Base-by-base conservation (phyloP, 2,329 filamentous ascomycete species). In the Colletotrichum sp. region DNA sequence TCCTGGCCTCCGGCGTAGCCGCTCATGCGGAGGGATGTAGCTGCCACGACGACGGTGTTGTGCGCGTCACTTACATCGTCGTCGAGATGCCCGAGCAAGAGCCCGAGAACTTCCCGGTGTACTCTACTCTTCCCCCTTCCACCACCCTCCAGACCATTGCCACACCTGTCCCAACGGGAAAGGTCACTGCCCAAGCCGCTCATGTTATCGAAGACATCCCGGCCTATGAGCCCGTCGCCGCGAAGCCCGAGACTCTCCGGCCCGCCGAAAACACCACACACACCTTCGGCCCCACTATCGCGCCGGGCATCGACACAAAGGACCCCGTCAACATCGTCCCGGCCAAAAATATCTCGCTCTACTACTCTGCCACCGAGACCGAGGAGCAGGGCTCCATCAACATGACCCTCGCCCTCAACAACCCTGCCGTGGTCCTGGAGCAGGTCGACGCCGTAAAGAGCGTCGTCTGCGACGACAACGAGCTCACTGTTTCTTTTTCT, bases 221-320 rank as follows among this genome's bases (percentile, higher is more conserved):
- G 44, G 15, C 64, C 24, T 76, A 36, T 21, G 71, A 77, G 62
- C 55, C 62, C 8, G 3, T 76, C 30, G 68, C 57, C 59, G 39
- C 24, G 60, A 73, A 73, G 70, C 75, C 75, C 32, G 63, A 72
- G 55, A 32, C 57, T 32, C 82, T 84, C 21, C 80, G 83, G 4
- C 74, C 75, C 3, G 74, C 76, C 21, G 80, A 83, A 34, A 84
- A 85, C 63, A 70, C 64, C 7, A 78, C 75, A 13, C 72, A 78
- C 57, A 78, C 76, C 12, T 79, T 79, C 32, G 76, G 76, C 5
- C 77, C 78, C 16, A 63, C 49, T 30, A 30, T 67, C n/a, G 70
- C 63, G 4, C 78, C 78, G 2, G 52, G 39, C 13, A 18, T 76
- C 36, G 72, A 78, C 57, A 71, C 67, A 18, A 70, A 62, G 36